Conservation (phyloP, 345 rosid genomes). For the Eucalyptus microcorys region DNA sequence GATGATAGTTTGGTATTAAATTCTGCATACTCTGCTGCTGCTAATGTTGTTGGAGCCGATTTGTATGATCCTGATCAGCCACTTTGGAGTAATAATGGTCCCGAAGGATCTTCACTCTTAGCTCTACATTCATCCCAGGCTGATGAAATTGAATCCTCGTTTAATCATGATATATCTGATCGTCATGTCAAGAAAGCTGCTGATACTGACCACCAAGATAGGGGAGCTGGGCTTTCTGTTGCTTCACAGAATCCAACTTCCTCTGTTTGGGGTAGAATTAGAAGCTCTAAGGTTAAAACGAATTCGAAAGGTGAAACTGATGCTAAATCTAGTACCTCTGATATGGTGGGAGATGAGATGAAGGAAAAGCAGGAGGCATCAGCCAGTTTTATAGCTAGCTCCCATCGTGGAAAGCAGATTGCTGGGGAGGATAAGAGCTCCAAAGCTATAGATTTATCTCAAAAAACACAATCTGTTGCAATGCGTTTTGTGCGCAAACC, state of each 20-base stretch:
- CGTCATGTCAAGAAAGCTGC: constrained; percentile 9
- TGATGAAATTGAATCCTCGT: constrained; percentile 39
- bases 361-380: constrained; percentile 33
- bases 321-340: constrained; percentile 19
- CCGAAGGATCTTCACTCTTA: constrained; percentile 39
- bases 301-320: constrained; percentile 47
- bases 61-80: constrained; percentile 99
- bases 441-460: constrained; percentile 19
- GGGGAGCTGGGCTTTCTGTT: constrained; percentile 11
- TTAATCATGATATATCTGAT: constrained; percentile 33
- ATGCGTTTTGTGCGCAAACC: constrained; percentile 35
- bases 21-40: constrained; percentile 36
- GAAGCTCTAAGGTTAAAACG: constrained; percentile 20
- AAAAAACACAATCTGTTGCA: constrained; percentile 27
- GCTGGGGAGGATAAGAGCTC: constrained; percentile 20
- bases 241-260: constrained; percentile 29
- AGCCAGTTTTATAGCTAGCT: constrained; percentile 16
- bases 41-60: constrained; percentile 49
- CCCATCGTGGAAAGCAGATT: constrained; percentile 37
- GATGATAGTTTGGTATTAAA: constrained; percentile 50
- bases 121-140: constrained; percentile 36
- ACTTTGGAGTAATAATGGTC: constrained; percentile 71
- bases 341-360: constrained; percentile 34
- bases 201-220: constrained; percentile 25
- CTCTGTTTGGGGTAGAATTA: constrained; percentile 72